Evolutionary conservation across 108 stramenopile species (phyloP), one percentile per base, ranked within the genome.

Genomic region (Pseudonitzschia multiseries): DNA sequence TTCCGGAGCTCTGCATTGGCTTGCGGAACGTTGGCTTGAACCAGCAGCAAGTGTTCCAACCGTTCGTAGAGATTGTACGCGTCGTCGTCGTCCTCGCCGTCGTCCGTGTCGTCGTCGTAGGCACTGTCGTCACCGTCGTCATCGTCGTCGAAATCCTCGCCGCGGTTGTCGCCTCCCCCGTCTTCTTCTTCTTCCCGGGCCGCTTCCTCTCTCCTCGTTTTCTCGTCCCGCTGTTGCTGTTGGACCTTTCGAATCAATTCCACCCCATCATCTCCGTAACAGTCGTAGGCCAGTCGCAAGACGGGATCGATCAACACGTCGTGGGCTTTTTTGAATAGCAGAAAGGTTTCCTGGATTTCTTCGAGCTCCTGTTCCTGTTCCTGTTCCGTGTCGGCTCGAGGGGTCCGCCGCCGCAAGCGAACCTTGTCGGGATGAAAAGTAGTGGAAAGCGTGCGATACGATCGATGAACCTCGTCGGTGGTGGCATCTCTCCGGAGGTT

Each of bases 361-460:
- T 79, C 74, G 43, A 70, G 50, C 0, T 70, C 48, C 42, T 73
- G 43, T 46, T 44, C 15, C n/a, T n/a, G n/a, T n/a, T n/a, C n/a
- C n/a, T n/a, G 43, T 40, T 67, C 41, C 15, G 51, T 36, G n/a
- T 67, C 36, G 24, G 72, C 54, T 13, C 65, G 31, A 8, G 77
- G 78, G 33, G 71, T 73, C 29, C 15, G 46, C 24, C 3, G 32
- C 6, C 61, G 61, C 36, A 31, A 21, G 10, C 61, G 26, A 0
- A 83, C 69, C 65, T 87, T 87, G 76, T 87, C 86, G 2, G 86
- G 83, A 76, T 87, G 86, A 69, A 87, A 84, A 29, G 73, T 63
- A 6, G 79, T 76, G 3, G 79, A 81, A 17, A 84, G 61, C 18
- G 20, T 60, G 57, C 78, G 80, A 73, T 78, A 87, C 0, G 86